These are phyloP conservation scores for Alternaria panax DNA, from an alignment of 2,329 filamentous ascomycete genomes.

Conservation along the genomic window DNA sequence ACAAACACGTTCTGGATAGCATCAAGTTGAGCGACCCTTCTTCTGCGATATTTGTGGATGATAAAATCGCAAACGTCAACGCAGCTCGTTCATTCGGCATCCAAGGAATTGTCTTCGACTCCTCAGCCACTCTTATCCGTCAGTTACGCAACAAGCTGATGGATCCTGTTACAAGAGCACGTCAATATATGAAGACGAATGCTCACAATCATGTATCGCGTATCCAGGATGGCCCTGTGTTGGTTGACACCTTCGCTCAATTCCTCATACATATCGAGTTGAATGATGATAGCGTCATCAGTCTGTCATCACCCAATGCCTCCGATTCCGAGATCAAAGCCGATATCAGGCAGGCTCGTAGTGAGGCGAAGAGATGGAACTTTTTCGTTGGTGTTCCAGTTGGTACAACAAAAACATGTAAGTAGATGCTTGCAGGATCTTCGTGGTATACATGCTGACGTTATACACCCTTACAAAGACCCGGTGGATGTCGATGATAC, in stretches of 20 bases:
- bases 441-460: neutral
- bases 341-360: conserved; percentile 2
- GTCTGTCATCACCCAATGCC: conserved; percentile 6
- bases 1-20: conserved; percentile 38
- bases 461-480: conserved; percentile 4
- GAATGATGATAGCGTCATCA: conserved; percentile 20
- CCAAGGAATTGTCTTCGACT: conserved; percentile 34
- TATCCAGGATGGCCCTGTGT: conserved; percentile 26
- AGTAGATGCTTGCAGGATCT: neutral
- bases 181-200: conserved; percentile 27
- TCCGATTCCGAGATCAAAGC: conserved; percentile 11
- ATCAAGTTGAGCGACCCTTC: conserved; percentile 19
- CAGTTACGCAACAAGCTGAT: conserved; percentile 26
- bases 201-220: conserved; percentile 25
- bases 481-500: conserved; percentile 50
- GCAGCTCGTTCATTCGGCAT: conserved; percentile 37
- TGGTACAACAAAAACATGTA: conserved; percentile 21
- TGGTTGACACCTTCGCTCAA: conserved; percentile 41
- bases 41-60: conserved; percentile 41
- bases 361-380: conserved; percentile 32
- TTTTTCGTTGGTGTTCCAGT: conserved; percentile 31
- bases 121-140: conserved; percentile 7
- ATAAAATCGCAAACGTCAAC: conserved; percentile 26
- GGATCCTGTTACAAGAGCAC: conserved; percentile 29
- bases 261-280: conserved; percentile 38